Evolutionary conservation across 108 stramenopile species (phyloP).

Genomic region (Fistulifera pelliculosa): DNA sequence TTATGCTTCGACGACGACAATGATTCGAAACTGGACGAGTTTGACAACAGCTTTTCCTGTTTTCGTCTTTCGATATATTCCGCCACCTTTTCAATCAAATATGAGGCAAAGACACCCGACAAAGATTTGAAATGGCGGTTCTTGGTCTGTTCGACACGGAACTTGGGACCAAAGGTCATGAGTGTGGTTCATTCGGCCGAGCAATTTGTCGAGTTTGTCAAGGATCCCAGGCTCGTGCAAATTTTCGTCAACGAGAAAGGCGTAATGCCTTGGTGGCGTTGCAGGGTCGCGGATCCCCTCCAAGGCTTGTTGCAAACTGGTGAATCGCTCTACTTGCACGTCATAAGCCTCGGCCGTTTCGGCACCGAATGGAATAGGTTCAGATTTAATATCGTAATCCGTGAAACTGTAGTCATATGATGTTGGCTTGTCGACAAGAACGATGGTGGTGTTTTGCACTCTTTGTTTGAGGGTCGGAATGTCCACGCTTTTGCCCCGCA

Average conservation of each 20-base stretch:
- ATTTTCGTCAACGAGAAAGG: slow-evolving; percentile 15
- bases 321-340: slow-evolving; percentile 7
- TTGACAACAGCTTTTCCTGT: too few species aligned
- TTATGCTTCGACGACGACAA: too few species aligned
- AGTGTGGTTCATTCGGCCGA: too few species aligned
- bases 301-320: slow-evolving; percentile 6
- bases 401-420: slow-evolving; percentile 8
- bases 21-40: too few species aligned
- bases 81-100: neutral
- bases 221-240: slow-evolving; percentile 2
- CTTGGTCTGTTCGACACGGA: slow-evolving; percentile 1
- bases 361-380: slow-evolving; percentile 12
- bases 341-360: slow-evolving; percentile 7
- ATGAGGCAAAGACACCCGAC: slow-evolving; percentile 9
- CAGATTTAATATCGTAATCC: slow-evolving; percentile 2
- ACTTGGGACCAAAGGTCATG: slow-evolving; percentile 17
- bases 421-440: slow-evolving; percentile 11
- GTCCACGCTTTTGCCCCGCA: slow-evolving; percentile 7
- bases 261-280: too few species aligned
- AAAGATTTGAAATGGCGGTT: slow-evolving; percentile 13
- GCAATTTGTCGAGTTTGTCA: neutral
- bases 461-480: slow-evolving; percentile 1
- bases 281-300: neutral
- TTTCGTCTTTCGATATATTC: too few species aligned
- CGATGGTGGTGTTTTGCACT: slow-evolving; percentile 14